Conservation (phyloP, 345 rosid species). For the Boechera stricta region DNA sequence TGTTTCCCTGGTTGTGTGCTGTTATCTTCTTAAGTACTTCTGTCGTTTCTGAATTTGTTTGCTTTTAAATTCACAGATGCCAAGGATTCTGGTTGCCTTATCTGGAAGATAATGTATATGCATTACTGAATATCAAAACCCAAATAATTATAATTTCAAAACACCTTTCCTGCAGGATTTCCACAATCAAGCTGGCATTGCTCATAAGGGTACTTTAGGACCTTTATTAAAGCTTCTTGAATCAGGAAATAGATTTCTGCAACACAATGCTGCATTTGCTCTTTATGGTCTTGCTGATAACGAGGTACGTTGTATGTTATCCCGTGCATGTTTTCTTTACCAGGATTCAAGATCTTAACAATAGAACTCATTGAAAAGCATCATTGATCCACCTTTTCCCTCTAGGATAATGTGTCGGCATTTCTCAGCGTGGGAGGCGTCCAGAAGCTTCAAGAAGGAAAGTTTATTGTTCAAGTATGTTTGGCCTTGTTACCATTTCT, state of each 20-base stretch:
- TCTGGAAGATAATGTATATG: too few relatives aligned
- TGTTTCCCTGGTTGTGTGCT: too few relatives aligned
- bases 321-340: too few relatives aligned
- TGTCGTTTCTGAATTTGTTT: too few relatives aligned
- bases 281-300: constrained; percentile 97
- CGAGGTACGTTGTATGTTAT: constrained; percentile 62
- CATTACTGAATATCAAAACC: too few relatives aligned
- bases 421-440: constrained; percentile 94
- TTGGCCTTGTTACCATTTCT: constrained; percentile 17
- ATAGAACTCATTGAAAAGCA: too few relatives aligned
- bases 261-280: constrained; percentile 97
- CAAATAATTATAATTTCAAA: too few relatives aligned
- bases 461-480: constrained; percentile 85
- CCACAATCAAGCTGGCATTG: constrained; percentile 96
- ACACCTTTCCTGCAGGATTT: constrained; percentile 59
- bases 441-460: constrained; percentile 92
- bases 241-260: constrained; percentile 89
- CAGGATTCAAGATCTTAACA: too few relatives aligned
- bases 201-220: constrained; percentile 78
- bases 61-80: too few relatives aligned
- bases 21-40: too few relatives aligned
- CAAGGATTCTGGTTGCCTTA: too few relatives aligned
- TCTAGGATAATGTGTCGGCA: constrained; percentile 86
- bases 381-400: constrained; percentile 38
- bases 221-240: constrained; percentile 91